Evolutionary conservation across 2,329 filamentous ascomycete genomes (phyloP).

Genomic region (Exophiala sp.): DNA sequence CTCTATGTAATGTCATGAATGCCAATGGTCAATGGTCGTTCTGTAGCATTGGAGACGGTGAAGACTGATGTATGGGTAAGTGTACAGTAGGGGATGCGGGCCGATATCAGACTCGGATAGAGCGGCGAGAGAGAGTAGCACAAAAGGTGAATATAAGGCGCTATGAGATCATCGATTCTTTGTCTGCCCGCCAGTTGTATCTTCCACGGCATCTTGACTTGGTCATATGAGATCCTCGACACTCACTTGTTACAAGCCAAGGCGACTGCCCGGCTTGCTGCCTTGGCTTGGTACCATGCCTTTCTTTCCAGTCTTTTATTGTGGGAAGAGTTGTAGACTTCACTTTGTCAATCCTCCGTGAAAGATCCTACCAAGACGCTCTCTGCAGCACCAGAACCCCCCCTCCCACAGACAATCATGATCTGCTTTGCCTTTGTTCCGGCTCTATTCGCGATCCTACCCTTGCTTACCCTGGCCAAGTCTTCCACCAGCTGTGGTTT

Average conservation of each 20-base stretch:
- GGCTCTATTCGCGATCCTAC: constrained; percentile 4
- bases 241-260: too few species aligned
- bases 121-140: not conserved
- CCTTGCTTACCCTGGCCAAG: constrained; percentile 11
- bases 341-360: not conserved
- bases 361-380: not conserved
- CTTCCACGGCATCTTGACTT: too few species aligned
- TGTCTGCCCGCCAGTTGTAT: not conserved
- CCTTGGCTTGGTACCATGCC: not conserved
- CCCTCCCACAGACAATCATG: not conserved
- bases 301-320: too few species aligned
- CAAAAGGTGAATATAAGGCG: too few species aligned
- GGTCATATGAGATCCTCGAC: not conserved
- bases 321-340: not conserved
- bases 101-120: too few species aligned
- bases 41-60: too few species aligned
- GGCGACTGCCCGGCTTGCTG: not conserved
- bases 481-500: constrained; percentile 24
- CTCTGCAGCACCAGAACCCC: not conserved
- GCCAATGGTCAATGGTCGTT: too few species aligned
- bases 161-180: not conserved
- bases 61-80: too few species aligned
- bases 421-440: not conserved
- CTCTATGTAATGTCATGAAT: too few species aligned
- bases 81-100: not conserved